Percentiles rank a stretch among this genome's conserved stretches.
phyloP scores from a whole-genome alignment of 2,329 filamentous ascomycete genomes.

The Talaromyces rugulosus region DNA sequence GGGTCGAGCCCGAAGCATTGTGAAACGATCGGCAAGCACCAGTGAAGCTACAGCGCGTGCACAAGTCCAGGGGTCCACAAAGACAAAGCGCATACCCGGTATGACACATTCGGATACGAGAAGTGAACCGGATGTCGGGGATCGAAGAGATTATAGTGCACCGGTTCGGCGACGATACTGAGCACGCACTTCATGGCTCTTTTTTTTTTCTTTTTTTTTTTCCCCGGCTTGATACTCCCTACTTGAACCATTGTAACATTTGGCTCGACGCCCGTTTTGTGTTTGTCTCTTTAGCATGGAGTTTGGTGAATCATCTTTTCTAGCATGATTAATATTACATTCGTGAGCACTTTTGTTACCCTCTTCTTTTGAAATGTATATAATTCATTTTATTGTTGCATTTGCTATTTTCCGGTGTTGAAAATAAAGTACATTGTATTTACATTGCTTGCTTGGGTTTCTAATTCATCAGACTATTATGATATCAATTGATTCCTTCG shows the following conservation, averaged over 20 bases:
- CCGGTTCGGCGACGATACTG: slow-evolving; percentile 30
- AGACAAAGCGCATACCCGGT: slow-evolving; percentile 31
- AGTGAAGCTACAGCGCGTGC: slow-evolving; percentile 28
- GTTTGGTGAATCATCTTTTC: not conserved
- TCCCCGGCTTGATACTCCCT: not conserved
- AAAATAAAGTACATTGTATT: not conserved
- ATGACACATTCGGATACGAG: slow-evolving; percentile 26
- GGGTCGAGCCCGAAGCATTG: slow-evolving; percentile 39
- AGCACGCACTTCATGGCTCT: not conserved
- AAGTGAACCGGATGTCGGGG: slow-evolving; percentile 23
- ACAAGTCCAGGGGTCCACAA: slow-evolving; percentile 14
- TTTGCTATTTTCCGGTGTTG: not conserved
- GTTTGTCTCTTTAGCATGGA: not conserved
- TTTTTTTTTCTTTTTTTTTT: not conserved
- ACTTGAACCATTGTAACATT: not conserved
- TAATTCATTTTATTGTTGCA: slow-evolving; percentile 2
- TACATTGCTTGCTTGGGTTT: not conserved
- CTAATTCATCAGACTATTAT: not conserved
- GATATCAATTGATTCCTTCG: not conserved
- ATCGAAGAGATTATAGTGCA: slow-evolving; percentile 35
- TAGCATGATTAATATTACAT: not conserved
- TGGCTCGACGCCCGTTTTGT: not conserved
- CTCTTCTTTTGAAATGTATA: not conserved
- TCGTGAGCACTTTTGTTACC: not conserved
- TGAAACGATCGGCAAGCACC: slow-evolving; percentile 38